Evolutionary conservation across 345 rosid species (phyloP).

Genomic region (Corchorus olitorius): DNA sequence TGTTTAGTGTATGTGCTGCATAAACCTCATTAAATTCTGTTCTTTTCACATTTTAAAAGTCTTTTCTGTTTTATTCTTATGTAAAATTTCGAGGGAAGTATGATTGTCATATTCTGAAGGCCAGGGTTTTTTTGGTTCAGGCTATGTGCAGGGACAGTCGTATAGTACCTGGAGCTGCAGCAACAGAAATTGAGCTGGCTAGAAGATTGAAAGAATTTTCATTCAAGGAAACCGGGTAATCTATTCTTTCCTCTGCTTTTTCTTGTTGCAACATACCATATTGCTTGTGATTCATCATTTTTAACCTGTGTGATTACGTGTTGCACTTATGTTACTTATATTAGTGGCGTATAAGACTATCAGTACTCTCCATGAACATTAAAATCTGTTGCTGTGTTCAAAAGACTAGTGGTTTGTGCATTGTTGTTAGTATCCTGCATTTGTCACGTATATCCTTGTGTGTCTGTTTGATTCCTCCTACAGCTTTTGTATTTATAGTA

Average conservation of each 20-base stretch:
- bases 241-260: background rate
- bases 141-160: conserved; percentile 99
- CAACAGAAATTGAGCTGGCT: conserved; percentile 94
- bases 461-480: background rate
- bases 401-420: background rate
- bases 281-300: background rate
- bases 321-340: background rate
- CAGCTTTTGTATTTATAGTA: background rate
- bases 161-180: conserved; percentile 91
- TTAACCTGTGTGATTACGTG: background rate
- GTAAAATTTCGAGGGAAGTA: conserved; percentile 3
- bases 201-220: conserved; percentile 91
- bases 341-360: background rate
- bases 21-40: conserved; percentile 1
- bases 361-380: too few relatives aligned
- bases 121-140: conserved; percentile 35
- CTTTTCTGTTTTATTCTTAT: background rate
- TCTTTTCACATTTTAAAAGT: background rate
- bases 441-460: background rate
- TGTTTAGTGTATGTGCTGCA: background rate
- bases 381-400: too few relatives aligned
- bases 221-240: conserved; percentile 90
- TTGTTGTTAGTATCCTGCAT: background rate
- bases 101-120: conserved; percentile 6
- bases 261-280: background rate